Conservation (phyloP, 2,329 filamentous ascomycete species). For the Alternaria hordeiaustralica region DNA sequence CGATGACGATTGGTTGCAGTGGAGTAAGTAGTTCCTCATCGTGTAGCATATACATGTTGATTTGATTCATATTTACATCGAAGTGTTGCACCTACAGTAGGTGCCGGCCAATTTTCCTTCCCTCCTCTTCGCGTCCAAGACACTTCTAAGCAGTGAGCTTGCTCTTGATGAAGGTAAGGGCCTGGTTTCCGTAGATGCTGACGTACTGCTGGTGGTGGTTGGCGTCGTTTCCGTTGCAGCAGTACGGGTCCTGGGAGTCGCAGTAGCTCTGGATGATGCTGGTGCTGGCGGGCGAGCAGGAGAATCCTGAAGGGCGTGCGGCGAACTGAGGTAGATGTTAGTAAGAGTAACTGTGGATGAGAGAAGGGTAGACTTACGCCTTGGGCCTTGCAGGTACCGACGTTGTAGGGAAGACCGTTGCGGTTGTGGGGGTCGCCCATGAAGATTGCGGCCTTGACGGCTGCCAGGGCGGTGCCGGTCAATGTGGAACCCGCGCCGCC, state of each 20-base stretch:
- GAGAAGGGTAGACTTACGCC: slow-evolving; percentile 58
- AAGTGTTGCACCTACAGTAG: background rate
- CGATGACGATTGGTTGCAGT: too few relatives aligned
- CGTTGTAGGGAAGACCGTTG: slow-evolving; percentile 63
- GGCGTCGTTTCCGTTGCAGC: slow-evolving; percentile 68
- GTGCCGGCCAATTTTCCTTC: background rate
- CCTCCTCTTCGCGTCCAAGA: background rate
- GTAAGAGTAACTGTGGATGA: background rate
- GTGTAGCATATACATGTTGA: background rate
- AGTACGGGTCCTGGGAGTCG: slow-evolving; percentile 68
- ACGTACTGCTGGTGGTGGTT: slow-evolving; percentile 69
- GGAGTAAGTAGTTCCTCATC: background rate
- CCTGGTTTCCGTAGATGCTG: slow-evolving; percentile 64
- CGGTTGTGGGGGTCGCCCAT: slow-evolving; percentile 69
- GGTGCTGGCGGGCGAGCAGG: slow-evolving; percentile 58
- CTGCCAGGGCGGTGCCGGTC: slow-evolving; percentile 57
- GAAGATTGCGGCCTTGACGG: slow-evolving; percentile 69
- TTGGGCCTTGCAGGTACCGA: slow-evolving; percentile 64
- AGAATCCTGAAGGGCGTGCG: slow-evolving; percentile 63
- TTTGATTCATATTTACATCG: slow-evolving; percentile 8
- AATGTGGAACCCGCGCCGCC: slow-evolving; percentile 60
- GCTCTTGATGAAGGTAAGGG: slow-evolving; percentile 64
- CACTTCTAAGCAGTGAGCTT: slow-evolving; percentile 52
- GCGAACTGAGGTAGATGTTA: slow-evolving; percentile 60
- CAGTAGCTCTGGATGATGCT: slow-evolving; percentile 70